Evolutionary conservation across 2,329 filamentous ascomycete genomes (phyloP), one percentile per base, ranked within the genome.

Genomic region (Orbilia ellipsospora): DNA sequence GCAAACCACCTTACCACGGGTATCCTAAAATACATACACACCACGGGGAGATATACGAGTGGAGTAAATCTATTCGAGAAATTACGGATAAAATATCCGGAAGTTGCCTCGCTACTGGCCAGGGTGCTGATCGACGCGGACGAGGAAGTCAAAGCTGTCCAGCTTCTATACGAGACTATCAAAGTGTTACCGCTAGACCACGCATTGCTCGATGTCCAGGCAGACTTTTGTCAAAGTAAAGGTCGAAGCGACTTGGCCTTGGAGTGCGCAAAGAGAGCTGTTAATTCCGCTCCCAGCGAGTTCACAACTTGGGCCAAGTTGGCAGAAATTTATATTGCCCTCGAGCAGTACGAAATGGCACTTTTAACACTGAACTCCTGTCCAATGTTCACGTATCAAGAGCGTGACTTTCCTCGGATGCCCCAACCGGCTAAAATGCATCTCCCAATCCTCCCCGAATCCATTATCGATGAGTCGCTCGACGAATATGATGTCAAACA

Each of bases 331-430:
- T 99, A 99, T 79, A 92, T 98, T 66, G 88, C 90, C 59, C 88
- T 96, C 83, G 95, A 99, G 82, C 92, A 96, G 81, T 99, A 95
- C 93, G 95, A 98, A 81, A 89, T 78, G 62, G 95, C 95, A 0
- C 87, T 99, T 23, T 90, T 96, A 4, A 98, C 95, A 2, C 87
- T 99, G 62, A 99, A 99, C 84, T 99, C 95, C 16, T 99, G 95
- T 82, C 95, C 95, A 7, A 99, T 99, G 95, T 99, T 99, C 83
- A 99, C 95, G 5, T 98, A 99, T 82, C 95, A 98, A 83, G 95
- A 99, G 83, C 98, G 97, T 83, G 95, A 99, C 82, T 91, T 93
- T 4, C 95, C 95, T 2, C 84, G 95, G 73, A 94, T 98, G 91
- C 95, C 95, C 0, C 93, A 97, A 80, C 94, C 95, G 0, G 90